Base-by-base conservation (phyloP, 495 filamentous ascomycete species). In the Tricharina praecox region DNA sequence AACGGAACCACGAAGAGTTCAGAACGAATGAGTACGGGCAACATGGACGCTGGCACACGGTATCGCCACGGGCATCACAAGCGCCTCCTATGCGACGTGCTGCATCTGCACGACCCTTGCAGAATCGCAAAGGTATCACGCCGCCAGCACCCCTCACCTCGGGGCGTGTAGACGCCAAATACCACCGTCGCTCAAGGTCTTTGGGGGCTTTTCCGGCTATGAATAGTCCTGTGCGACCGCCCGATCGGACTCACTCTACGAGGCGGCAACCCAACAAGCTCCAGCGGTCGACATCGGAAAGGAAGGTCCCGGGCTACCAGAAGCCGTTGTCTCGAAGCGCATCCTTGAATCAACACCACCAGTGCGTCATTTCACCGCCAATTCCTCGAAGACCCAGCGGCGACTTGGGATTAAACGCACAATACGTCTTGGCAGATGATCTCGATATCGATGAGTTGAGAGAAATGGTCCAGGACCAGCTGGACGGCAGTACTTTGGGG, bases 321-420 rank as follows among this genome's bases (percentile, higher is more conserved):
- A 32, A 13, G 13, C 28, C 28, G 7, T n/a, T n/a, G n/a, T n/a
- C n/a, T n/a, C n/a, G n/a, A n/a, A n/a, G n/a, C n/a, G 28, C 28
- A 32, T 32, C 28, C 13, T 32, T 13, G 7, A 13, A 32, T 7
- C 50, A 34, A 13, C 35, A 18, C 19, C 36, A 37, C 3, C 36
- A 32, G 3, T 49, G 52, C 13, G 24, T 39, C 16, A 47, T 47
- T 52, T 43, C 50, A 16, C 48, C 49, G 0, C 50, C 50, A 15
- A 28, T 52, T 4, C 50, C 50, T 4, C 42, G 48, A 19, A 51
- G 51, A 33, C 43, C 52, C 5, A 54, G 52, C 10, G 25, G 50
- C 2, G 48, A 53, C 18, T 24, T 51, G 20, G 51, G 51, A 37
- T 46, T 15, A 3, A 53, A 53, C 34, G 34, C 41, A 7, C 48